phyloP scores from a whole-genome alignment of 2,329 filamentous ascomycete genomes.

The Penicillium sp. region DNA sequence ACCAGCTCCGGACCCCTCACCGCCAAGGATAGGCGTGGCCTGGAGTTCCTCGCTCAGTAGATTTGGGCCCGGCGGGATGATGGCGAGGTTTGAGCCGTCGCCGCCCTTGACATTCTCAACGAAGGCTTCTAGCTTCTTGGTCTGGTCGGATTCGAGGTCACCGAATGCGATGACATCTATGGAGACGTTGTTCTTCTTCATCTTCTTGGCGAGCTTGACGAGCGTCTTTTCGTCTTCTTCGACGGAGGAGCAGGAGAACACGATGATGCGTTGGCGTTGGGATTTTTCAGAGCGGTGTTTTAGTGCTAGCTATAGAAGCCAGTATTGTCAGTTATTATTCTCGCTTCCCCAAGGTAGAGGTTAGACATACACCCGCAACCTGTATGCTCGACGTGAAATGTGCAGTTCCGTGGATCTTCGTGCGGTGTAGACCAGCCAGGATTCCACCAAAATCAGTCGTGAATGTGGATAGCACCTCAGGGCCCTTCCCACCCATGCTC shows the following conservation, averaged over 20 bases:
- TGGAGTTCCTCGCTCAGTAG: slow-evolving; percentile 92
- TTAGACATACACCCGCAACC: slow-evolving; percentile 78
- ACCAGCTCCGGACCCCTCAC: slow-evolving; percentile 69
- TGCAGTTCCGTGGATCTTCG: slow-evolving; percentile 87
- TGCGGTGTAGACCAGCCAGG: slow-evolving; percentile 87
- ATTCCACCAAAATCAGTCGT: slow-evolving; percentile 97
- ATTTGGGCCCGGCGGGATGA: slow-evolving; percentile 88
- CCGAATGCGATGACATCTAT: slow-evolving; percentile 96
- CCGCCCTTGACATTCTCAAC: slow-evolving; percentile 89
- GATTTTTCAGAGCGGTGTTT: slow-evolving; percentile 99
- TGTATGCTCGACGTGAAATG: slow-evolving; percentile 94
- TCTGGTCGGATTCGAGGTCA: slow-evolving; percentile 86
- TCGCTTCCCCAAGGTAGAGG: slow-evolving; percentile 13
- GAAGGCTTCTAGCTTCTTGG: slow-evolving; percentile 89
- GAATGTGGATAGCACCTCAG: slow-evolving; percentile 93
- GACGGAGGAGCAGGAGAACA: slow-evolving; percentile 93
- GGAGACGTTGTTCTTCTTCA: slow-evolving; percentile 96
- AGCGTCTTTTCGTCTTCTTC: slow-evolving; percentile 88
- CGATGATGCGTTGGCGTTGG: slow-evolving; percentile 94
- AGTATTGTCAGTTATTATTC: slow-evolving; percentile 15
- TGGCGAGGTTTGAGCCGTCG: slow-evolving; percentile 88
- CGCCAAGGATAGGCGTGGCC: slow-evolving; percentile 85
- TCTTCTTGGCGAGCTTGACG: slow-evolving; percentile 89
- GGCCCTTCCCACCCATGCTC: slow-evolving; percentile 98
- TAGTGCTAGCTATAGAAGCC: slow-evolving; percentile 74